Conservation (phyloP, 2,329 filamentous ascomycete genomes). For the Hypoxylon sp. region DNA sequence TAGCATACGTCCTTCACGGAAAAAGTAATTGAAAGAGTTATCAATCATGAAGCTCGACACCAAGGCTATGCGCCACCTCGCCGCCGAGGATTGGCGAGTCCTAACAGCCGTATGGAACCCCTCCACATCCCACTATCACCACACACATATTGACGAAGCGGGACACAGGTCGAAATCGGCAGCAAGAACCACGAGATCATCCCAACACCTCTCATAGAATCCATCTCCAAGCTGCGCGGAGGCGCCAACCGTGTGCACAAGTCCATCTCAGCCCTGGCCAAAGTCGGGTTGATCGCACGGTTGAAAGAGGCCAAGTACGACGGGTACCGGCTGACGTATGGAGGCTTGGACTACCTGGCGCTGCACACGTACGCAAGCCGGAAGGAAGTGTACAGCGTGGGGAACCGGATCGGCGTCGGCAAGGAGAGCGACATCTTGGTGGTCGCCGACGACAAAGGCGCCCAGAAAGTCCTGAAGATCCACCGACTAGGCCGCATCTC, state of each 20-base stretch:
- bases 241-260: conserved; percentile 81
- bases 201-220: conserved; percentile 86
- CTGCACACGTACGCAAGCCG: conserved; percentile 86
- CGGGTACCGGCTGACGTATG: conserved; percentile 95
- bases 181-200: conserved; percentile 98
- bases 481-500: conserved; percentile 95
- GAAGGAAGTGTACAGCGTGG: conserved; percentile 87
- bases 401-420: conserved; percentile 92
- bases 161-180: conserved; percentile 82
- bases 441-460: conserved; percentile 80
- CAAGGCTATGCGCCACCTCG: conserved; percentile 90
- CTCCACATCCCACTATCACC: conserved; percentile 29
- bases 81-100: conserved; percentile 92
- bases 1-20: too few species aligned
- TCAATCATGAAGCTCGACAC: conserved; percentile 89
- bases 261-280: conserved; percentile 89
- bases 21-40: too few species aligned
- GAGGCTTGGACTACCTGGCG: conserved; percentile 96
- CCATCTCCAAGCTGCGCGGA: conserved; percentile 81
- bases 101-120: conserved; percentile 78
- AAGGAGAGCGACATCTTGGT: conserved; percentile 98
- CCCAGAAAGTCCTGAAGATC: conserved; percentile 89
- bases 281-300: conserved; percentile 87
- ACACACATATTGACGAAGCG: conserved; percentile 35
- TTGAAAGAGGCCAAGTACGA: conserved; percentile 98